phyloP scores from a whole-genome alignment of 2,329 filamentous ascomycete species.

The Juglanconis oblonga region DNA sequence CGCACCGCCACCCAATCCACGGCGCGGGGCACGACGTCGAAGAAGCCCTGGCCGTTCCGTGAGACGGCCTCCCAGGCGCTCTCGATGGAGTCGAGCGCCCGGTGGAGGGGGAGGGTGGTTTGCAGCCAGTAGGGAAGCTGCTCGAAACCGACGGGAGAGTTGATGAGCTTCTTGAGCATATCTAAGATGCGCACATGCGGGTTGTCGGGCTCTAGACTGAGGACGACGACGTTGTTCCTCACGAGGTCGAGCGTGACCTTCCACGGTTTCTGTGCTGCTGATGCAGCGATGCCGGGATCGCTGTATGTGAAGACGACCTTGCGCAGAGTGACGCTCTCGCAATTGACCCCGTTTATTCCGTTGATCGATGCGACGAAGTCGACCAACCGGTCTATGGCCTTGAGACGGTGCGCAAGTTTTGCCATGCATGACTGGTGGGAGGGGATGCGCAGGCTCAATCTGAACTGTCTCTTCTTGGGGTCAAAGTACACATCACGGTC shows the following conservation, averaged over 20 bases:
- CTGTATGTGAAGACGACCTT: conserved; percentile 69
- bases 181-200: conserved; percentile 65
- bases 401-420: conserved; percentile 57
- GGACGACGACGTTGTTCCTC: conserved; percentile 46
- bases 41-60: conserved; percentile 40
- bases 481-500: conserved; percentile 64
- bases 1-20: conserved; percentile 57
- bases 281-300: conserved; percentile 25
- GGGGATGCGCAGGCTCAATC: conserved; percentile 55
- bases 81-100: conserved; percentile 59
- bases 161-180: conserved; percentile 56
- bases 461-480: conserved; percentile 57
- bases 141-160: conserved; percentile 50
- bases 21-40: conserved; percentile 51
- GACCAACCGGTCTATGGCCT: conserved; percentile 68
- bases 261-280: conserved; percentile 34
- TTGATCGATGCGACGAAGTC: conserved; percentile 66
- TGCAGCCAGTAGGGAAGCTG: conserved; percentile 54
- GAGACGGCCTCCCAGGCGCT: conserved; percentile 44
- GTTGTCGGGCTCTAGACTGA: conserved; percentile 60
- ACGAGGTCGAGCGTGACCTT: conserved; percentile 58
- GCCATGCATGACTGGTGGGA: conserved; percentile 59
- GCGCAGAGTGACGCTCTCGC: conserved; percentile 58
- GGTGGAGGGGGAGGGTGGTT: conserved; percentile 62
- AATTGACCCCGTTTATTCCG: conserved; percentile 51